phyloP scores from a whole-genome alignment of 1,139 yeast species.

The Keqinozyma sinolaborantium region DNA sequence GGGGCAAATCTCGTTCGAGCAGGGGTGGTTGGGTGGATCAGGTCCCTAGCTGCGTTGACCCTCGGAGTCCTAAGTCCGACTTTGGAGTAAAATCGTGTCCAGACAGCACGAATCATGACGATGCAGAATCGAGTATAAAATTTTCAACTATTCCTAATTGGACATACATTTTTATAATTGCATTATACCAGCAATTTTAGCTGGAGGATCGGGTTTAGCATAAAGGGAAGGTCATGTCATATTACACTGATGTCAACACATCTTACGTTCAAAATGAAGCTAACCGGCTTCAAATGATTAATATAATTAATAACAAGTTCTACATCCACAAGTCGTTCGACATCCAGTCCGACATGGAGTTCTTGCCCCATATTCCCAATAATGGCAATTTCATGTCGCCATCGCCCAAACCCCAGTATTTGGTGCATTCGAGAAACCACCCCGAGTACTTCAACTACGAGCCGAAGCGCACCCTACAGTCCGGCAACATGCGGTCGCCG shows the following conservation, averaged over 20 bases:
- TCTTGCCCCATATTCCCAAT: slow-evolving; percentile 50
- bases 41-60: not conserved
- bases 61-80: not conserved
- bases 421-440: not conserved
- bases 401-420: not conserved
- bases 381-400: too few species aligned
- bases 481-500: not conserved
- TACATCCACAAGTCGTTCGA: slow-evolving; percentile 69
- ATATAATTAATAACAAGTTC: slow-evolving; percentile 41
- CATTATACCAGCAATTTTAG: too few species aligned
- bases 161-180: too few species aligned
- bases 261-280: slow-evolving; percentile 3
- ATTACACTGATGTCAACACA: slow-evolving; percentile 1
- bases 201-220: too few species aligned
- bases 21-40: slow-evolving; percentile 49
- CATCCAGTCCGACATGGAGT: slow-evolving; percentile 66
- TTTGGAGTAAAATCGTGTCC: not conserved
- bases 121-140: too few species aligned
- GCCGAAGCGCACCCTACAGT: not conserved
- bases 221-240: slow-evolving; percentile 6
- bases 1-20: slow-evolving; percentile 96
- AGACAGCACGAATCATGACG: not conserved
- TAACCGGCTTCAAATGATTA: slow-evolving; percentile 18
- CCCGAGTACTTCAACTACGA: not conserved
- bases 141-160: not conserved